Evolutionary conservation across 2,329 filamentous ascomycete species (phyloP).

Genomic region (Aspergillus fischeri): DNA sequence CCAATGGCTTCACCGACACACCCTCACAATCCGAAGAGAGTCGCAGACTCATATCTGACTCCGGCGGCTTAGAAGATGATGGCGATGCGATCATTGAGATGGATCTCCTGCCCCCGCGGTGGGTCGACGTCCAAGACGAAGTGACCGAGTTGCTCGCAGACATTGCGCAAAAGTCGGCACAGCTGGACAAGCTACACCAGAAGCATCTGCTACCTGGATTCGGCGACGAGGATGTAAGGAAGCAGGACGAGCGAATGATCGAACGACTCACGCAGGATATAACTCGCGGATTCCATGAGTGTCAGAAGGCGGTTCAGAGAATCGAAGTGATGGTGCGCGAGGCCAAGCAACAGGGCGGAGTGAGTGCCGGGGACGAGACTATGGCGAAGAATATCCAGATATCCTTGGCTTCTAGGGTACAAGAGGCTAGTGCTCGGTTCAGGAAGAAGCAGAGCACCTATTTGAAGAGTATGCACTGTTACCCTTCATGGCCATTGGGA

Average conservation of each 20-base stretch:
- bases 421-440: conserved; percentile 87
- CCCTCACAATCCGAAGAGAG: conserved; percentile 61
- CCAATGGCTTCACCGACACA: conserved; percentile 59
- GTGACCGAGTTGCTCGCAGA: conserved; percentile 77
- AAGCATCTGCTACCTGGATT: conserved; percentile 96
- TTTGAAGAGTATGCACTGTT: conserved; percentile 67
- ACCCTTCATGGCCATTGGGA: neutral
- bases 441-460: conserved; percentile 97
- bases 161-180: conserved; percentile 76
- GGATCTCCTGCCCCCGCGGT: conserved; percentile 90
- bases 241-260: conserved; percentile 81
- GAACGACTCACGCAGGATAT: conserved; percentile 87
- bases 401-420: conserved; percentile 78
- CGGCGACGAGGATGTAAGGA: conserved; percentile 88
- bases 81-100: conserved; percentile 97
- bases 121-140: conserved; percentile 93
- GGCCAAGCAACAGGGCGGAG: conserved; percentile 63
- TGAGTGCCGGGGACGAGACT: conserved; percentile 79
- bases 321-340: conserved; percentile 86
- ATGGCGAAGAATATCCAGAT: conserved; percentile 98
- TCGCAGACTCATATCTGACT: conserved; percentile 78
- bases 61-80: conserved; percentile 68
- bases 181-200: conserved; percentile 87
- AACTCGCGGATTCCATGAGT: conserved; percentile 82
- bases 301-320: conserved; percentile 81